Conservation (phyloP, 2,329 filamentous ascomycete genomes). For the Helotiales sp. region DNA sequence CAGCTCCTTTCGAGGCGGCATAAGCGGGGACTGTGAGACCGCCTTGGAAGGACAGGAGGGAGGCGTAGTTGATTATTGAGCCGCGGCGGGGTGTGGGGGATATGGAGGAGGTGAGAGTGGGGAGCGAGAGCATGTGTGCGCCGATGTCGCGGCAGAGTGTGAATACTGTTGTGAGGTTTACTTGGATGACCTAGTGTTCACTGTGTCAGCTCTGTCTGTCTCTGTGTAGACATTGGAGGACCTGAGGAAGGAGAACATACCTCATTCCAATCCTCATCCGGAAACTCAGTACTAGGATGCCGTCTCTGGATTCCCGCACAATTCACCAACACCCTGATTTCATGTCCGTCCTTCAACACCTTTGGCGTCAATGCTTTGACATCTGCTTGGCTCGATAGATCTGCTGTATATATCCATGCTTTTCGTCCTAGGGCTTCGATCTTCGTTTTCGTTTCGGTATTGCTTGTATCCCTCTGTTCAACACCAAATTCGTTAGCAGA, state of each 20-base stretch:
- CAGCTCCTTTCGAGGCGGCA: slow-evolving; percentile 80
- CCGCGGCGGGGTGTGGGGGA: slow-evolving; percentile 72
- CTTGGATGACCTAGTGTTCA: slow-evolving; percentile 61
- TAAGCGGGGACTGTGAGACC: slow-evolving; percentile 88
- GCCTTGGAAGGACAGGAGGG: slow-evolving; percentile 85
- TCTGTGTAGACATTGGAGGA: slow-evolving; percentile 43
- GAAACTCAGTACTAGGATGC: slow-evolving; percentile 40
- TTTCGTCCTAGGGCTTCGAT: slow-evolving; percentile 67
- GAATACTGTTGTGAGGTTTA: slow-evolving; percentile 84
- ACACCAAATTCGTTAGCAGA: not conserved
- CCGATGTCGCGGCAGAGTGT: slow-evolving; percentile 75
- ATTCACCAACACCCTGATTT: slow-evolving; percentile 46
- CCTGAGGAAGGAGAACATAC: slow-evolving; percentile 23
- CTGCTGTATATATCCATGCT: slow-evolving; percentile 66
- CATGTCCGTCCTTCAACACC: slow-evolving; percentile 52
- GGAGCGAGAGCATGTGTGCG: slow-evolving; percentile 67
- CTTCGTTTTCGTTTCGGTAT: slow-evolving; percentile 53
- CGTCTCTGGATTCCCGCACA: slow-evolving; percentile 44
- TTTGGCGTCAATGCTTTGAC: slow-evolving; percentile 61
- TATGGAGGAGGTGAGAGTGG: slow-evolving; percentile 56
- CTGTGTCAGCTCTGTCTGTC: slow-evolving; percentile 25
- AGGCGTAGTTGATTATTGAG: slow-evolving; percentile 82
- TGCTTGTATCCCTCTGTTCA: slow-evolving; percentile 30
- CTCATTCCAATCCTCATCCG: slow-evolving; percentile 40
- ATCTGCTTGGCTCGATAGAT: slow-evolving; percentile 61